A percentile compares a stretch with the other conserved stretches of the same genome.
Conservation (phyloP, 2,329 filamentous ascomycete species). For the Exophiala bonariae region DNA sequence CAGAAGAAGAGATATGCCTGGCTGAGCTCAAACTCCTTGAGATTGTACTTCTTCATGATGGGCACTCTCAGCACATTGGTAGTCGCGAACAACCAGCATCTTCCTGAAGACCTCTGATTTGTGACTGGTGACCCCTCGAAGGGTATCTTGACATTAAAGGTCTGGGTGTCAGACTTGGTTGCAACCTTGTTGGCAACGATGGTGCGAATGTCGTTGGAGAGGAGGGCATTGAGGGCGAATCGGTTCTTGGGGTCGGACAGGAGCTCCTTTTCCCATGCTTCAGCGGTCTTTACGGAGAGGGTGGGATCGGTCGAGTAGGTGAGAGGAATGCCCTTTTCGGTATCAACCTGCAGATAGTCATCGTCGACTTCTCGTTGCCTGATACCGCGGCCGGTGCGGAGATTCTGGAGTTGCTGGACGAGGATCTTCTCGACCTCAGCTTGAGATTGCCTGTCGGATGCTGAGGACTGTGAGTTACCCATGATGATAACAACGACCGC, state of each 20-base stretch:
- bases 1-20: conserved; percentile 89
- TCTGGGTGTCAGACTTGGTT: conserved; percentile 69
- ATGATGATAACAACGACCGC: conserved; percentile 12
- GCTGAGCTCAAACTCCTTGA: conserved; percentile 79
- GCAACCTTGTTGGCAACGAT: conserved; percentile 66
- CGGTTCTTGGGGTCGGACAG: conserved; percentile 68
- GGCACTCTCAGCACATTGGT: conserved; percentile 92
- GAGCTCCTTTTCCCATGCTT: conserved; percentile 62
- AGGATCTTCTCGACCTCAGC: conserved; percentile 37
- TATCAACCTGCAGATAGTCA: conserved; percentile 55
- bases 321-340: conserved; percentile 40
- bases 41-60: conserved; percentile 77
- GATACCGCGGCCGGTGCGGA: conserved; percentile 35
- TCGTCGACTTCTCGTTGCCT: conserved; percentile 41
- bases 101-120: conserved; percentile 76
- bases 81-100: conserved; percentile 89
- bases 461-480: conserved; percentile 27
- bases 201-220: conserved; percentile 63
- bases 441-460: conserved; percentile 14
- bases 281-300: conserved; percentile 53
- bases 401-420: conserved; percentile 40
- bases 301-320: conserved; percentile 30
- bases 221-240: conserved; percentile 73
- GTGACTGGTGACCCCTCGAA: conserved; percentile 81
- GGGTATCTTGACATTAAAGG: conserved; percentile 81